Evolutionary conservation across 805 yeast genomes (phyloP), one percentile per base, ranked within the genome.

Genomic region (Kuraishia cidri): DNA sequence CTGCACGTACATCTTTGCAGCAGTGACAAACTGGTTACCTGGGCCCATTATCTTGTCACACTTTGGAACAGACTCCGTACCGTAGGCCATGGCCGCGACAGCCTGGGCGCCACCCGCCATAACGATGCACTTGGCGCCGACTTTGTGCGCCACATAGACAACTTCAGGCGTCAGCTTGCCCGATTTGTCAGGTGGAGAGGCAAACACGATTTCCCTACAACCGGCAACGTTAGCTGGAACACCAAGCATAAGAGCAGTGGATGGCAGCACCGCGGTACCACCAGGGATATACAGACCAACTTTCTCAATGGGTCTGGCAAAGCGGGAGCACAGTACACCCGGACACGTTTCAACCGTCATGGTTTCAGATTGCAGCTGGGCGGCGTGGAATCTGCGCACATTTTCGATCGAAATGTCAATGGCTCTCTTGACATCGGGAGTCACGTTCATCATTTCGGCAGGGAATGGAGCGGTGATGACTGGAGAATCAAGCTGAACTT

Each of bases 81-180:
- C 99, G 55, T 92, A 92, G 2, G 98, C 98, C 95, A 92, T 75
- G 4, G 99, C 94, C 30, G 97, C 95, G 33, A 92, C 85, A 5
- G 98, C 99, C 66, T 92, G 99, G 3, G 98, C 98, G 50, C 99
- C 99, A 48, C 99, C 99, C 1, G 98, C 98, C 46, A 92, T 66
- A 7, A 92, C 86, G 49, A 92, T 87, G 46, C 79, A 72, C 38
- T 75, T 69, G 26, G 97, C 97, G 37, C 97, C 97, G 42, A 92
- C 79, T 58, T 87, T 87, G 59, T 86, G 85, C 14, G 99, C 98
- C 35, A 92, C 97, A 47, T 92, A 92, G 12, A 87, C 96, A 34
- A 92, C 96, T 56, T 92, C 99, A 4, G 98, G 97, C 5, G 96
- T 85, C 42, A 92, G 69, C 35, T 75, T 82, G 29, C 99, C 99